These are phyloP conservation scores for Puccinia horiana DNA, from an alignment of 1,284 basidiomycete species.

Conservation along the genomic window DNA sequence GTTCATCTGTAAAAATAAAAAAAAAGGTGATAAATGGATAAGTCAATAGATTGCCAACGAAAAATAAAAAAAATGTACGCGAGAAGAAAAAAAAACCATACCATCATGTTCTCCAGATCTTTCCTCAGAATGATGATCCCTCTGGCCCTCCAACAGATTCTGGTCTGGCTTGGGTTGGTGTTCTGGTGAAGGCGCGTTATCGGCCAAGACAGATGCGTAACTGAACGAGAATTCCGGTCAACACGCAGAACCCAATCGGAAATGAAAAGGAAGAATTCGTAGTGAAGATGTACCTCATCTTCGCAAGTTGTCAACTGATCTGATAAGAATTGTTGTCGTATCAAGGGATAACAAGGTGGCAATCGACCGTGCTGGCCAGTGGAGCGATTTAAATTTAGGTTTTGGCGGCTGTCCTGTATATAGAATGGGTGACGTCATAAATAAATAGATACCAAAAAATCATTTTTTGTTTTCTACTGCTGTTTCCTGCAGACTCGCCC, in stretches of 20 bases:
- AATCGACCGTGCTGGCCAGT: too few species aligned
- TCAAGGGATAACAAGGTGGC: not conserved
- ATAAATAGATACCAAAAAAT: too few species aligned
- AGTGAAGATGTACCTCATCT: not conserved
- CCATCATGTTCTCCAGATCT: not conserved
- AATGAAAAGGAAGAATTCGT: not conserved
- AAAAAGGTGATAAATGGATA: not conserved
- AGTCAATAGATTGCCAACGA: not conserved
- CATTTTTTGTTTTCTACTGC: too few species aligned
- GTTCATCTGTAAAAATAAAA: not conserved
- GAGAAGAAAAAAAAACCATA: not conserved
- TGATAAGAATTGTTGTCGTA: not conserved
- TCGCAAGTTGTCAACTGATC: not conserved
- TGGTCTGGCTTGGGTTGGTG: slow-evolving; percentile 67
- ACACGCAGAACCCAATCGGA: not conserved
- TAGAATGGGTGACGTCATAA: too few species aligned
- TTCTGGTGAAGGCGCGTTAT: slow-evolving; percentile 63
- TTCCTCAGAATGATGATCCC: not conserved
- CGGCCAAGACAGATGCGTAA: slow-evolving; percentile 68
- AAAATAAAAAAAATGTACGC: not conserved
- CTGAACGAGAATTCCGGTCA: slow-evolving; percentile 10
- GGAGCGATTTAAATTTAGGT: too few species aligned
- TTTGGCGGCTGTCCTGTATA: too few species aligned
- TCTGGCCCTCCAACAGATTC: slow-evolving; percentile 65
- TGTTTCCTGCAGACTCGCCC: too few species aligned